These are phyloP conservation scores for Hypoxylon sp. DNA, from an alignment of 2,329 filamentous ascomycete species.

Conservation along the genomic window DNA sequence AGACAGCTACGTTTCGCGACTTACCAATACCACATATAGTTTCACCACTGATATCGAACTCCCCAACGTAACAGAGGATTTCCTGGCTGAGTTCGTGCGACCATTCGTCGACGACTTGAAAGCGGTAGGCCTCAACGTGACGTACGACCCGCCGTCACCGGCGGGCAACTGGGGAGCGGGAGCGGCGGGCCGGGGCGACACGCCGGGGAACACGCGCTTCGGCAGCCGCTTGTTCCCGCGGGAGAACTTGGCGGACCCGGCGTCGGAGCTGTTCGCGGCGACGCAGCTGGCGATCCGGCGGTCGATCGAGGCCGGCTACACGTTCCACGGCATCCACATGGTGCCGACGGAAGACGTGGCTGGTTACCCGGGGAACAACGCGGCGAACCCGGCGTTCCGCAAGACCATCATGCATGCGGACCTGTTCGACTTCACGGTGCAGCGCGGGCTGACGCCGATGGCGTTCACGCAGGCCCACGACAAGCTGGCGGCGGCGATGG, in stretches of 20 bases:
- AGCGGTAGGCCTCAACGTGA: conserved; percentile 47
- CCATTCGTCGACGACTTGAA: conserved; percentile 51
- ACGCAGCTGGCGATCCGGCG: conserved; percentile 51
- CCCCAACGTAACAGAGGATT: conserved; percentile 43
- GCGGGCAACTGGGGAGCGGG: conserved; percentile 49
- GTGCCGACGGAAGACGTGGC: conserved; percentile 47
- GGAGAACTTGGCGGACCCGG: conserved; percentile 44
- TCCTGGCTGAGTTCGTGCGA: conserved; percentile 49
- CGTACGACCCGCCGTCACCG: conserved; percentile 43
- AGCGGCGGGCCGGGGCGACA: conserved; percentile 43
- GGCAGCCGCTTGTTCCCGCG: conserved; percentile 51
- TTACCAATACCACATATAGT: conserved; percentile 45
- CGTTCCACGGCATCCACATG: conserved; percentile 52
- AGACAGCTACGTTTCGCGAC: conserved; percentile 50
- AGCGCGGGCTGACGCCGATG: conserved; percentile 40
- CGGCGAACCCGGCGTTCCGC: conserved; percentile 60
- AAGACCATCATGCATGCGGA: conserved; percentile 51
- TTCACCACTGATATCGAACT: conserved; percentile 53
- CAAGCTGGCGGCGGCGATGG: conserved; percentile 42
- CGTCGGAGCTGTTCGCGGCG: conserved; percentile 40
- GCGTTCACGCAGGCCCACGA: conserved; percentile 42
- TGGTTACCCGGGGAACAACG: conserved; percentile 51
- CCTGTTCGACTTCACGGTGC: conserved; percentile 42
- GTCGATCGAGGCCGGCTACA: conserved; percentile 54
- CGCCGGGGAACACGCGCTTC: conserved; percentile 49